Evolutionary conservation across 208 protist species (phyloP), one percentile per base, ranked within the genome.

Genomic region (Wallacemonas sp.): DNA sequence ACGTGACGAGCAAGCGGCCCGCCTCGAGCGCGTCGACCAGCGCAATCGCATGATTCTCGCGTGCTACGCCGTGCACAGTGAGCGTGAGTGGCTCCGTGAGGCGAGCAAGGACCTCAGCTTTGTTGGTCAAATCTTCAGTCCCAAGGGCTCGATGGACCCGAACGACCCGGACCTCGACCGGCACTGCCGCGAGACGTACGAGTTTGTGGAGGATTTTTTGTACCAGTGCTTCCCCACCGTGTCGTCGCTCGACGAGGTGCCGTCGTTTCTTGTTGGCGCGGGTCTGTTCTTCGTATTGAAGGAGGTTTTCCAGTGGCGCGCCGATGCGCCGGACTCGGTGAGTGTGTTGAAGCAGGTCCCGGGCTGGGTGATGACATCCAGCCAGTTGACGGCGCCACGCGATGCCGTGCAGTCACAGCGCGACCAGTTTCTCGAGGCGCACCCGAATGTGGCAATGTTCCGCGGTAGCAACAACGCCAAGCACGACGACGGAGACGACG

Each of bases 11-110:
- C 78, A 78, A 19, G 68, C 76, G 38, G 73, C 74, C 2, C 78
- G 91, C 4, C 65, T 93, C 32, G 76, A 90, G 46, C 87, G 91
- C 21, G 91, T 96, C 34, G 74, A 82, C 60, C 83, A 94, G 62
- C 83, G 91, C 44, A 96, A 96, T 69, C 65, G 78, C 36, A 92
- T 92, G 83, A 96, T 96, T 58, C 79, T 96, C 24, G 91, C 87
- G 34, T 96, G 91, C 62, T 96, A 94, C 71, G 75, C 79, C 10
- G 83, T 91, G 13, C 79, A 71, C 50, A 84, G 73, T 33, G 87
- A 96, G 71, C 69, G 74, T 2, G 87, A 93, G 66, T 96, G 91
- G 88, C 74, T 96, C 67, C 80, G 83, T 10, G 85, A 96, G 73
- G 91, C 87, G 1, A 87, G 81, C 19, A 85, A 81, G 50, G 87